Evolutionary conservation across 768 basidiomycete genomes (phyloP).

Genomic region (Ephemerocybe angulata): DNA sequence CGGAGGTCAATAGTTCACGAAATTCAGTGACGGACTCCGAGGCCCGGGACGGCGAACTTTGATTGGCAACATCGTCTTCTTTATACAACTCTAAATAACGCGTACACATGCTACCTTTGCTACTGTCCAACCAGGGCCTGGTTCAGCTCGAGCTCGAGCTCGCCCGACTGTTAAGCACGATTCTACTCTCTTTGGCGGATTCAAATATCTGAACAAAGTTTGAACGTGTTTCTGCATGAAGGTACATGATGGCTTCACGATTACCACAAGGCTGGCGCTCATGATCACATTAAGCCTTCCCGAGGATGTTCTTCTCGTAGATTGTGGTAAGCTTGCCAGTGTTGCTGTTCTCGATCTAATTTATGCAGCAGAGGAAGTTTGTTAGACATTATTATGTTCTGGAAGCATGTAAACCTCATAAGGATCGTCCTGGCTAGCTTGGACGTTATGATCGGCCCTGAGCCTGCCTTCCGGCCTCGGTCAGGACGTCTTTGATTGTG

Average conservation of each 20-base stretch:
- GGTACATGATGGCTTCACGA: too few relatives aligned
- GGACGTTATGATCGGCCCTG: conserved; percentile 5
- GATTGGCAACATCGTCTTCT: background rate
- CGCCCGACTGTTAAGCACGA: too few relatives aligned
- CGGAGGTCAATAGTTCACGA: background rate
- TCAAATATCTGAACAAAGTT: too few relatives aligned
- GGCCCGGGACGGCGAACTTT: background rate
- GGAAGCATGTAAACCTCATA: background rate
- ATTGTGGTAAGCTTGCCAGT: conserved; percentile 5
- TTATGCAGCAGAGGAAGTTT: too few relatives aligned
- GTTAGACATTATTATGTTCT: background rate
- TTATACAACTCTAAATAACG: background rate
- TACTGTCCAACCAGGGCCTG: too few relatives aligned
- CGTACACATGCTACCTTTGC: background rate
- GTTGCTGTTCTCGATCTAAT: conserved; percentile 8
- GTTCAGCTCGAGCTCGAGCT: too few relatives aligned
- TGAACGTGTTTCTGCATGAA: too few relatives aligned
- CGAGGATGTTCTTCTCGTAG: conserved; percentile 7
- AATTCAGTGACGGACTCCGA: background rate
- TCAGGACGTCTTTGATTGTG: background rate
- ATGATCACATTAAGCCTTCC: conserved; percentile 5
- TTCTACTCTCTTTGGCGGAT: too few relatives aligned
- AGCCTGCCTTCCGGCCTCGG: conserved; percentile 7
- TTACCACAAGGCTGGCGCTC: too few relatives aligned
- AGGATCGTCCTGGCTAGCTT: conserved; percentile 9